phyloP scores from a whole-genome alignment of 106 monocot genomes.

The Amphibolis antarctica region DNA sequence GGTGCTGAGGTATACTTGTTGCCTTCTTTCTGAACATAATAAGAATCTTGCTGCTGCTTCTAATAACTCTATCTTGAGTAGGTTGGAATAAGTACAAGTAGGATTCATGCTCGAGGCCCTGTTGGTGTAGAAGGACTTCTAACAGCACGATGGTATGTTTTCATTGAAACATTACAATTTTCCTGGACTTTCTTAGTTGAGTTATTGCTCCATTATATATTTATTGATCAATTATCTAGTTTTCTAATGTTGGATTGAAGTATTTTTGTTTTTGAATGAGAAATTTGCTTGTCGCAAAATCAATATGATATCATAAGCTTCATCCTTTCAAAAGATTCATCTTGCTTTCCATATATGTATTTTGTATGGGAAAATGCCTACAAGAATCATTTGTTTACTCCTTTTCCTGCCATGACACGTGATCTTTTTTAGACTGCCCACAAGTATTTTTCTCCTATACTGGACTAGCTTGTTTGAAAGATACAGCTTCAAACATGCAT shows the following conservation, averaged over 20 bases:
- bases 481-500: neutral
- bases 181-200: neutral
- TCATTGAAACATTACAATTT: neutral
- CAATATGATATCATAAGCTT: no score
- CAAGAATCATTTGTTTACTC: no score
- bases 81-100: conserved; percentile 97
- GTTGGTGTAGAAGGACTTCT: conserved; percentile 95
- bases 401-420: no score
- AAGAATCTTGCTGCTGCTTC: neutral
- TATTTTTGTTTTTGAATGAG: neutral
- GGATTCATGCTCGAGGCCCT: conserved; percentile 97
- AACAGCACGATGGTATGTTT: conserved; percentile 70
- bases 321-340: no score
- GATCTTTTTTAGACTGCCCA: no score
- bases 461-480: neutral
- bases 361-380: no score
- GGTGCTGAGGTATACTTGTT: conserved; percentile 76
- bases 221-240: neutral
- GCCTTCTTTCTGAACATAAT: neutral
- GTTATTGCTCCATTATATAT: neutral
- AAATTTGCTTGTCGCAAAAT: neutral
- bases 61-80: conserved; percentile 18
- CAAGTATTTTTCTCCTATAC: neutral
- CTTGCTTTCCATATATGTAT: no score
- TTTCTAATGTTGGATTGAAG: neutral